Evolutionary conservation across 495 filamentous ascomycete genomes (phyloP).

Genomic region (Platismatia glauca): DNA sequence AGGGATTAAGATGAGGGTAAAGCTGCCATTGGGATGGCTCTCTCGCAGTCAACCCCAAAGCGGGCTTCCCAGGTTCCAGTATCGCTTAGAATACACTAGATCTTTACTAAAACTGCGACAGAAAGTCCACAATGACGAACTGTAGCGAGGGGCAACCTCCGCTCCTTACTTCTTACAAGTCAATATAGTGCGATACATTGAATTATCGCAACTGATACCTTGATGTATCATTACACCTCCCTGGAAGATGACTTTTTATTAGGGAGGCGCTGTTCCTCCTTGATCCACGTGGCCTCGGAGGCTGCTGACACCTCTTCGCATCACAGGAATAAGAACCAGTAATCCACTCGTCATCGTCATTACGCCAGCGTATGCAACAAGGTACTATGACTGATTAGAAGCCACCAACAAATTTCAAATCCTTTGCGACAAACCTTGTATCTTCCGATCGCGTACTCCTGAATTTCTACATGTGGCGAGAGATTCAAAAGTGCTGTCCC

Average conservation of each 20-base stretch:
- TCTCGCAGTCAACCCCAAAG: not conserved
- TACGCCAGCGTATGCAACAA: constrained; percentile 15
- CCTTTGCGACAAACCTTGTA: constrained; percentile 4
- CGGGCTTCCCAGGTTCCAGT: not conserved
- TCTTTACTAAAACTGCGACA: not conserved
- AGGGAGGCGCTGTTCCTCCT: not conserved
- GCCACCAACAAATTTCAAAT: not conserved
- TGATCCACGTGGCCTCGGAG: not conserved
- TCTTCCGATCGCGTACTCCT: constrained; percentile 14
- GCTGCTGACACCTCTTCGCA: not conserved
- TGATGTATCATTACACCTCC: too few relatives aligned
- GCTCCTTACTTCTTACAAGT: not conserved
- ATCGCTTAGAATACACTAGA: not conserved
- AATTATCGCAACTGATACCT: not conserved
- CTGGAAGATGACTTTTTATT: not conserved
- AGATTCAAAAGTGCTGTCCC: constrained; percentile 11
- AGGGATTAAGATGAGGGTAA: not conserved
- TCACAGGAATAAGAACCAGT: constrained; percentile 6
- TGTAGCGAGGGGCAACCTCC: not conserved
- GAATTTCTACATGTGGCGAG: constrained; percentile 2
- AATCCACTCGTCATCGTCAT: constrained; percentile 16
- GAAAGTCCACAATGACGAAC: not conserved
- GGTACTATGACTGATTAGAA: constrained; percentile 10
- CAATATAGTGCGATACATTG: not conserved
- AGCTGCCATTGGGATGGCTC: not conserved